A percentile compares a stretch with the other conserved stretches of the same genome.
These are phyloP conservation scores for Globisporangium heterothallicum DNA, from an alignment of 352 stramenopile species.

Conservation along the genomic window DNA sequence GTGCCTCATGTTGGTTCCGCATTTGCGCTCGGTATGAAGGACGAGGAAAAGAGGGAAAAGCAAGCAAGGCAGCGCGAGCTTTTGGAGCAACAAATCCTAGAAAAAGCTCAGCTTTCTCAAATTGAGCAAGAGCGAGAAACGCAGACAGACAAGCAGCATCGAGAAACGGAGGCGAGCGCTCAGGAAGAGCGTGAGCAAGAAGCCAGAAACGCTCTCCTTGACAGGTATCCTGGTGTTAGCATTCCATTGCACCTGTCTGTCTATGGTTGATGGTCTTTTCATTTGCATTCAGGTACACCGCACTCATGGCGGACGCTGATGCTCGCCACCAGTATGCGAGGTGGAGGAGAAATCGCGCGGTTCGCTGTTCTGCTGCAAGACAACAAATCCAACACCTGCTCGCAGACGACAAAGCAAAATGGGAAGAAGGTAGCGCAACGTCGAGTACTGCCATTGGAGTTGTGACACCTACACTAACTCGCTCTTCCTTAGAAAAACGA, in stretches of 20 bases:
- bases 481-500: slow-evolving; percentile 3
- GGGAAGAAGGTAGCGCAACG: slow-evolving; percentile 31
- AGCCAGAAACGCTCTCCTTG: not conserved
- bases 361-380: slow-evolving; percentile 33
- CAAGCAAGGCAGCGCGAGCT: slow-evolving; percentile 9
- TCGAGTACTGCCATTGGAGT: too few relatives aligned
- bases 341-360: slow-evolving; percentile 43
- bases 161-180: not conserved
- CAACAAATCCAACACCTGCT: slow-evolving; percentile 25
- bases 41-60: not conserved
- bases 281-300: slow-evolving; percentile 26
- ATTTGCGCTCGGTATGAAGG: not conserved
- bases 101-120: not conserved
- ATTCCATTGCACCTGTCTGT: not conserved
- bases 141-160: slow-evolving; percentile 5
- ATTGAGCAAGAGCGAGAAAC: slow-evolving; percentile 7
- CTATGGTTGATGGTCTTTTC: not conserved
- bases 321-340: slow-evolving; percentile 46
- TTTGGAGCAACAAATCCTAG: slow-evolving; percentile 11
- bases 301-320: slow-evolving; percentile 29
- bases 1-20: too few relatives aligned
- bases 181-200: slow-evolving; percentile 7
- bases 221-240: not conserved
- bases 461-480: too few relatives aligned
- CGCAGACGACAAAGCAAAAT: slow-evolving; percentile 19